Base-by-base conservation (phyloP, 75 land plant genomes). In the Picea sitchensis region DNA sequence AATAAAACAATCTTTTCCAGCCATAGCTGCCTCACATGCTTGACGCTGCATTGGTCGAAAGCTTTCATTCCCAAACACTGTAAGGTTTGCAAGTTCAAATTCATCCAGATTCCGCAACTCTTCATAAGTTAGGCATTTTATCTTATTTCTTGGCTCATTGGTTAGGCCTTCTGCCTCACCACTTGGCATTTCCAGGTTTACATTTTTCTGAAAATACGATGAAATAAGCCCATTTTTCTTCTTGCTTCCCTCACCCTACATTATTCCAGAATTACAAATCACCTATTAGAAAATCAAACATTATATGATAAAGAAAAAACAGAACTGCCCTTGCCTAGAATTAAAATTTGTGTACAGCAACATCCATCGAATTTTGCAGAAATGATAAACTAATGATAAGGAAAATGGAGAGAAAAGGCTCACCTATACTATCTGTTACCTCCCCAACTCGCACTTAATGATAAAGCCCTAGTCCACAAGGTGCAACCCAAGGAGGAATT, bases 21-120 rank as follows among this genome's bases (percentile, higher is more conserved):
- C 80, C 32, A 89, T 77, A 58, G 87, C 84, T 74, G 91, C 87
- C 82, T 92, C 86, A 80, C 96, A 94, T 58, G 91, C 92, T 78
- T 81, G 82, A 63, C 90, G 87, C 69, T 94, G 96, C 76, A 94
- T 80, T 54, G 91, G 86, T 21, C 96, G 86, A 73, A 94, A 90
- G 20, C 65, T 44, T 36, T 69, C 77, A 77, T 94, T 87, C 3
- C 92, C 92, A 94, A 94, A 94, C 58, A 94, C 89, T 0, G 87
- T 92, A 80, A 85, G 86, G 81, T 92, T 94, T 80, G 95, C 96
- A 67, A 94, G 78, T 63, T 92, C 89, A 64, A 84, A 59, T 78
- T 92, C 92, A 86, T 94, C 96, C 85, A 94, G 62, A 34, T 62
- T 38, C 69, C 83, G 77, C 56, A 94, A 74, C 26, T 88, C 82